Evolutionary conservation across 2,329 filamentous ascomycete genomes (phyloP).

Genomic region (Pseudogymnoascus sp.): DNA sequence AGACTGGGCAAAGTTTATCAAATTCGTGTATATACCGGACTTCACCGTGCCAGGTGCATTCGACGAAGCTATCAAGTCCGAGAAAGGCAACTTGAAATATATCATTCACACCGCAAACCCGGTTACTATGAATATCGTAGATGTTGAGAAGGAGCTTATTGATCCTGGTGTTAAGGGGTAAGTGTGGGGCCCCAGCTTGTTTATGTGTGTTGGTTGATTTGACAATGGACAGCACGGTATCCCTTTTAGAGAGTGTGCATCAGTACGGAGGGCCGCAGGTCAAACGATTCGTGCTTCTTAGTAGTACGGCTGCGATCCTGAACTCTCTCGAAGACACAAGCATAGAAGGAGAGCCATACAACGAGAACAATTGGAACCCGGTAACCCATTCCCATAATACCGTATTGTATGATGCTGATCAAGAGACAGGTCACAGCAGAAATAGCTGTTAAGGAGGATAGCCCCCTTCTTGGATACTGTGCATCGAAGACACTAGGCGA

Average conservation of each 20-base stretch:
- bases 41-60: constrained; percentile 65
- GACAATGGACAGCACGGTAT: constrained; percentile 42
- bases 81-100: constrained; percentile 42
- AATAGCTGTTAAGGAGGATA: constrained; percentile 33
- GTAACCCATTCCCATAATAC: constrained; percentile 33
- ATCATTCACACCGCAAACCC: constrained; percentile 66
- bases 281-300: constrained; percentile 59
- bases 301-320: constrained; percentile 26
- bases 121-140: constrained; percentile 28
- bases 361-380: constrained; percentile 47
- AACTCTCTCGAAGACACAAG: constrained; percentile 21
- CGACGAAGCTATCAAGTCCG: constrained; percentile 42
- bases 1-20: constrained; percentile 19
- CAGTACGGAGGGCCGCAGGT: constrained; percentile 45
- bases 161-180: constrained; percentile 46
- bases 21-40: constrained; percentile 51
- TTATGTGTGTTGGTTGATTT: background rate
- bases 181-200: no score
- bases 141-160: constrained; percentile 34
- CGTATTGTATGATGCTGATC: background rate
- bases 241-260: constrained; percentile 64
- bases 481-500: constrained; percentile 59
- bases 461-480: constrained; percentile 36
- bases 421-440: constrained; percentile 12
- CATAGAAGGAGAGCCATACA: constrained; percentile 31